These are phyloP conservation scores for Delphinella strobiligena DNA, from an alignment of 2,329 filamentous ascomycete genomes.

Conservation along the genomic window DNA sequence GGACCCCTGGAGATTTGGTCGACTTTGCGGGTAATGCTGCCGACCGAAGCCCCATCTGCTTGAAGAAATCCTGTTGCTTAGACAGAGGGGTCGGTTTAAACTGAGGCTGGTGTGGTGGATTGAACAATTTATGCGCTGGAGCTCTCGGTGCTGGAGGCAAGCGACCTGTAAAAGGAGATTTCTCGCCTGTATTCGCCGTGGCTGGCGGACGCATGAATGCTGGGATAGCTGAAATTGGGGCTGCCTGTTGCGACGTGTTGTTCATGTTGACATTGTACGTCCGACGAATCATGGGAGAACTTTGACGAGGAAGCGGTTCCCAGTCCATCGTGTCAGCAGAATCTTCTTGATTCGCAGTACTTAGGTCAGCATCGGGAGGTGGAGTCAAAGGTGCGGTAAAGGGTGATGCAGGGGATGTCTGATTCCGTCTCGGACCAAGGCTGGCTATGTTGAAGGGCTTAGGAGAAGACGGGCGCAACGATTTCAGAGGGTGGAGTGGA, in stretches of 20 bases:
- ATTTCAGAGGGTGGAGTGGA: background rate
- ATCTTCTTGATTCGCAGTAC: conserved; percentile 11
- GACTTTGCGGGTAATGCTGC: background rate
- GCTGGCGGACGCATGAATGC: conserved; percentile 39
- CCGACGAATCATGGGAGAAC: background rate
- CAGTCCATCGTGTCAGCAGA: conserved; percentile 59
- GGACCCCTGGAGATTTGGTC: background rate
- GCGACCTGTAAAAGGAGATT: conserved; percentile 55
- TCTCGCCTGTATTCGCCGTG: conserved; percentile 26
- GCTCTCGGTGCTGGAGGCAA: conserved; percentile 57
- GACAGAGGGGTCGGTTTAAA: conserved; percentile 11
- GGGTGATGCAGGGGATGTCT: conserved; percentile 4
- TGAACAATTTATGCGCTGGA: conserved; percentile 51
- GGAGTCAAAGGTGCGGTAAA: conserved; percentile 9
- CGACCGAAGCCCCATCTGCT: conserved; percentile 9
- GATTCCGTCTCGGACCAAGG: conserved; percentile 15
- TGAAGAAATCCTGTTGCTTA: conserved; percentile 11
- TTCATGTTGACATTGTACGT: conserved; percentile 7
- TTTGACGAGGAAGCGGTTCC: conserved; percentile 34
- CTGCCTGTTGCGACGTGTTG: conserved; percentile 11
- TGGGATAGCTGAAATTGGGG: conserved; percentile 21
- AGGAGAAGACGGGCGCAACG: background rate
- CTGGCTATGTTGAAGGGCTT: conserved; percentile 23
- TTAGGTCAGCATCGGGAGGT: background rate
- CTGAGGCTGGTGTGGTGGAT: conserved; percentile 29